Percentiles rank a stretch among this genome's conserved stretches.
Evolutionary conservation across 2,329 filamentous ascomycete genomes (phyloP).

Genomic region (Gnomoniopsis smithogilvyi): DNA sequence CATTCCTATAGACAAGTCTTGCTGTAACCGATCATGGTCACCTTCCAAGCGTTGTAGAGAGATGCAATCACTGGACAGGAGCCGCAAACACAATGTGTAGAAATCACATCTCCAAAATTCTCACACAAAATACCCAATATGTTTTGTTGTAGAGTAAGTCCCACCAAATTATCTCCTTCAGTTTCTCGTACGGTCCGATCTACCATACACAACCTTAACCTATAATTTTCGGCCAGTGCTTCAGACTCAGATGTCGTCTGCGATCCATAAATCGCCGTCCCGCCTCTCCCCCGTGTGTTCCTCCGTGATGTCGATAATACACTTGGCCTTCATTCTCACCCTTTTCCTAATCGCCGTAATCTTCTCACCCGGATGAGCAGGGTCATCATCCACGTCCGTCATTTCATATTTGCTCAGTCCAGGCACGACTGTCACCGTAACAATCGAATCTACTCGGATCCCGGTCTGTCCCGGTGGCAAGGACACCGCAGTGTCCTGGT

Average conservation of each 20-base stretch:
- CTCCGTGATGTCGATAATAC: neutral
- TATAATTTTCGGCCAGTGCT: neutral
- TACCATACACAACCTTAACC: no score
- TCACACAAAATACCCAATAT: no score
- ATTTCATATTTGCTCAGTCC: conserved; percentile 1
- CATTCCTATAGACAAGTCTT: no score
- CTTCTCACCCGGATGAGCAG: neutral
- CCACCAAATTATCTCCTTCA: no score
- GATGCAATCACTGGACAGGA: no score
- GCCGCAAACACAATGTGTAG: no score
- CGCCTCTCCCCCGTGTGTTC: neutral
- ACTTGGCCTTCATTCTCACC: conserved; percentile 1
- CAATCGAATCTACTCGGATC: neutral
- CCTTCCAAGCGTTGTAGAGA: no score
- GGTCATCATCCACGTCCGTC: neutral
- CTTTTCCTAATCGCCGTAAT: neutral
- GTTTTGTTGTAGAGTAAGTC: no score
- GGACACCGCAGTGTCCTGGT: neutral
- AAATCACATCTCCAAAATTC: no score
- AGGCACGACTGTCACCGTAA: neutral
- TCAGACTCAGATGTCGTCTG: neutral
- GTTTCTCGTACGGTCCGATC: no score
- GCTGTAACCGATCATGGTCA: no score
- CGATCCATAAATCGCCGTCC: neutral
- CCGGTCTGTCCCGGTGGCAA: neutral